Evolutionary conservation across 306 rosid genomes (phyloP).

Genomic region (Dalbergia cochinchinensis): DNA sequence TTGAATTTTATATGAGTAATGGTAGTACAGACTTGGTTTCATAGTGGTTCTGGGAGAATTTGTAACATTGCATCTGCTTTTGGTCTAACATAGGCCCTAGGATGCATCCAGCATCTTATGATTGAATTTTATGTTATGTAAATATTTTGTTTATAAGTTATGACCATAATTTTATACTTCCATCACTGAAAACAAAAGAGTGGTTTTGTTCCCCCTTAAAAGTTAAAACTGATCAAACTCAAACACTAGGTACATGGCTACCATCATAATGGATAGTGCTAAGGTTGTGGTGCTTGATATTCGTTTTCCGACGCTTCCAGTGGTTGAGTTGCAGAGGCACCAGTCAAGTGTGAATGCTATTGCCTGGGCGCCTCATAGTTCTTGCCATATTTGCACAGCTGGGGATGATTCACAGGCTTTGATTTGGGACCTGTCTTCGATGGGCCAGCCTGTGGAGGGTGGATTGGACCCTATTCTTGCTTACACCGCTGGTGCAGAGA

Average conservation of each 20-base stretch:
- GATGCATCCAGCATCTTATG: too few relatives aligned
- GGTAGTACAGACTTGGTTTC: not conserved
- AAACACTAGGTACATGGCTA: slow-evolving; percentile 81
- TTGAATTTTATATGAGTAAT: not conserved
- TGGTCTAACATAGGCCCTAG: too few relatives aligned
- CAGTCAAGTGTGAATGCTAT: slow-evolving; percentile 92
- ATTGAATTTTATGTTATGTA: not conserved
- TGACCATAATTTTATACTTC: not conserved
- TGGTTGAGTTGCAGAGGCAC: slow-evolving; percentile 94
- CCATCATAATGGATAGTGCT: slow-evolving; percentile 91
- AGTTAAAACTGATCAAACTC: not conserved
- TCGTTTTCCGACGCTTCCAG: slow-evolving; percentile 96
- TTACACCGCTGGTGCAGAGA: slow-evolving; percentile 95
- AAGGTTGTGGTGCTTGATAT: slow-evolving; percentile 97
- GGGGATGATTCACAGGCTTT: slow-evolving; percentile 98
- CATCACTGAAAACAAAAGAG: not conserved
- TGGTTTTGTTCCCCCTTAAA: not conserved
- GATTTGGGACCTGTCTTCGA: slow-evolving; percentile 95
- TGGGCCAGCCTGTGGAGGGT: slow-evolving; percentile 94
- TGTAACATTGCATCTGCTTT: too few relatives aligned
- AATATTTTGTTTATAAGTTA: not conserved
- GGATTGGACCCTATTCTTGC: slow-evolving; percentile 98
- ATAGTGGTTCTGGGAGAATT: too few relatives aligned
- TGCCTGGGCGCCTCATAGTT: slow-evolving; percentile 99
- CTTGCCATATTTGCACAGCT: slow-evolving; percentile 96